Base-by-base conservation (phyloP, 116 monocot genomes). In the Zostera marina region DNA sequence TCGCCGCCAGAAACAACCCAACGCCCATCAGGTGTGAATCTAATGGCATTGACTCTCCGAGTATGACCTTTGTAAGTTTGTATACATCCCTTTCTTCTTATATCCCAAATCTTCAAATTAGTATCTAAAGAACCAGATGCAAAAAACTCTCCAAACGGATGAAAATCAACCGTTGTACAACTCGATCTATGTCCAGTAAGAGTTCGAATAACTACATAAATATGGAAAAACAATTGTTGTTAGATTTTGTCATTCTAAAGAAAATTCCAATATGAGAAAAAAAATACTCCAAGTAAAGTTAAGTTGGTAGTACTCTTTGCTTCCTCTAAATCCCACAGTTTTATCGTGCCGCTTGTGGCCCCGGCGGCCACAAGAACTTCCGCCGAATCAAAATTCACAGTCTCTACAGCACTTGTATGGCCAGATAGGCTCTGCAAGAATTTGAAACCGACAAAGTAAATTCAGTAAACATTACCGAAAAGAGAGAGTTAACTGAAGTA, bases 281-380 rank as follows among this genome's bases (percentile, higher is more conserved):
- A 8, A 64, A 64, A 41, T 38, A 43, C 11, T 48, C 0, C 8
- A 6, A 11, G 25, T 22, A 9, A 16, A n/a, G 41, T 22, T 44
- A 23, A 39, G 15, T 16, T 12, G 56, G 44, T 0, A 14, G 16
- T 70, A 72, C 96, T 85, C 74, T 96, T 96, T 59, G 82, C 89
- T 70, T 96, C 96, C 68, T 96, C 85, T 67, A 96, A 85, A 72
- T 96, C 85, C 96, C 89, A 89, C 55, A 96, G 68, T 51, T 96
- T 96, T 65, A 89, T 82, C n/a, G 96, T 82, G 57, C 96, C 96
- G 58, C 82, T 96, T 52, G 96, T 80, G 53, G 96, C 96, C 70
- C 96, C 89, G 11, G 96, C 89, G 9, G 96, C 96, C 61, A 96
- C 82, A 11, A 85, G 63, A 22, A 85, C 82, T 74, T 96, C 96